Evolutionary conservation across 2,329 filamentous ascomycete genomes (phyloP).

Genomic region (Cytospora paraplurivora): DNA sequence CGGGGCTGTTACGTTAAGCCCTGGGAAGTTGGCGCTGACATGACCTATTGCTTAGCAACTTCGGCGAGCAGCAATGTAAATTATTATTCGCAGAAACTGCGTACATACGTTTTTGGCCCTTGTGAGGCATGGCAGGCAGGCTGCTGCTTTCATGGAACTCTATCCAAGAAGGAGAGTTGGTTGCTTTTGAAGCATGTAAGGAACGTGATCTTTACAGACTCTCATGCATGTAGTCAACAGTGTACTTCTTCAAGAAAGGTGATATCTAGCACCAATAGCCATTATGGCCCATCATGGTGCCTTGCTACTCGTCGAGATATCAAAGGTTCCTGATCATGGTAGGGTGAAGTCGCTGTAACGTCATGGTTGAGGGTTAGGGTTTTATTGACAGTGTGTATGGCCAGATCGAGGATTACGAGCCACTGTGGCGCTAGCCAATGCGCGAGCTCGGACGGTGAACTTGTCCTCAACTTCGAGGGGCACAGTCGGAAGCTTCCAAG

Average conservation of each 20-base stretch:
- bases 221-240: background rate
- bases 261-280: background rate
- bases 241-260: background rate
- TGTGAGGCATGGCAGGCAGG: background rate
- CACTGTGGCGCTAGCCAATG: conserved; percentile 27
- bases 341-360: background rate
- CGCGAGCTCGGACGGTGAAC: conserved; percentile 27
- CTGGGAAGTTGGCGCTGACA: background rate
- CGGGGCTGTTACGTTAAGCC: background rate
- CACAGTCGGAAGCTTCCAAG: conserved; percentile 21
- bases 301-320: background rate
- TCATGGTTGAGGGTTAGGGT: background rate
- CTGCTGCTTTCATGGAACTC: background rate
- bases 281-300: background rate
- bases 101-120: background rate
- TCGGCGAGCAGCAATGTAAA: background rate
- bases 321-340: background rate
- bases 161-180: background rate
- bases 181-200: background rate
- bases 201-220: background rate
- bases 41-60: background rate
- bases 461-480: conserved; percentile 29
- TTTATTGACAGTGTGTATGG: conserved; percentile 9
- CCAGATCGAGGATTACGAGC: conserved; percentile 22
- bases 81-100: background rate